Conservation (phyloP, 495 filamentous ascomycete species). For the Neurospora terricola region DNA sequence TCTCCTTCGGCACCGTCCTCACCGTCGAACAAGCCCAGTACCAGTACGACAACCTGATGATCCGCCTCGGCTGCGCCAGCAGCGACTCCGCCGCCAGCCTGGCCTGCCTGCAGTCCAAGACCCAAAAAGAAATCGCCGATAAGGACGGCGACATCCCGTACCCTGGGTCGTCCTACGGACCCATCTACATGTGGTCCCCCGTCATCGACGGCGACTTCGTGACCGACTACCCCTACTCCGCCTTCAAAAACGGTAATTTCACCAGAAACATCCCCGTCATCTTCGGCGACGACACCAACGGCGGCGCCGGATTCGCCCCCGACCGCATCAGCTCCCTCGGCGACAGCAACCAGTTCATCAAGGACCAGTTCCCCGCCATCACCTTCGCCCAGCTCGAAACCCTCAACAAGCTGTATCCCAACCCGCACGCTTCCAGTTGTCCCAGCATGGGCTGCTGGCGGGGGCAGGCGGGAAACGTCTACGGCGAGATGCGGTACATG, state of each 20-base stretch:
- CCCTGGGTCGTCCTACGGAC: constrained; percentile 33
- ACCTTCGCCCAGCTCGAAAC: constrained; percentile 38
- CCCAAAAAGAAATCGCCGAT: constrained; percentile 38
- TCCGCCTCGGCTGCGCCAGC: constrained; percentile 42
- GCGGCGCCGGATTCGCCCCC: constrained; percentile 57
- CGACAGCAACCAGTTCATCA: constrained; percentile 47
- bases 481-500: constrained; percentile 66
- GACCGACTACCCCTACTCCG: constrained; percentile 46
- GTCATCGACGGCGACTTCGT: constrained; percentile 52
- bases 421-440: constrained; percentile 26
- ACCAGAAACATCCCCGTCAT: constrained; percentile 56
- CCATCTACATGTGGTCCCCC: constrained; percentile 43
- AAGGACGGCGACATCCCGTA: constrained; percentile 45
- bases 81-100: constrained; percentile 35
- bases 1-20: constrained; percentile 52
- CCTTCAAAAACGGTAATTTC: constrained; percentile 50
- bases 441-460: constrained; percentile 42
- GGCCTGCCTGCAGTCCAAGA: constrained; percentile 45
- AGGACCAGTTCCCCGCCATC: constrained; percentile 53
- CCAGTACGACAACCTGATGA: constrained; percentile 52
- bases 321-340: constrained; percentile 31
- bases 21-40: constrained; percentile 54
- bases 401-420: constrained; percentile 53
- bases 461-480: constrained; percentile 50
- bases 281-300: constrained; percentile 62